phyloP scores from a whole-genome alignment of 164 flowering plant genomes.

The grape (Vitis vinifera) region DNA sequence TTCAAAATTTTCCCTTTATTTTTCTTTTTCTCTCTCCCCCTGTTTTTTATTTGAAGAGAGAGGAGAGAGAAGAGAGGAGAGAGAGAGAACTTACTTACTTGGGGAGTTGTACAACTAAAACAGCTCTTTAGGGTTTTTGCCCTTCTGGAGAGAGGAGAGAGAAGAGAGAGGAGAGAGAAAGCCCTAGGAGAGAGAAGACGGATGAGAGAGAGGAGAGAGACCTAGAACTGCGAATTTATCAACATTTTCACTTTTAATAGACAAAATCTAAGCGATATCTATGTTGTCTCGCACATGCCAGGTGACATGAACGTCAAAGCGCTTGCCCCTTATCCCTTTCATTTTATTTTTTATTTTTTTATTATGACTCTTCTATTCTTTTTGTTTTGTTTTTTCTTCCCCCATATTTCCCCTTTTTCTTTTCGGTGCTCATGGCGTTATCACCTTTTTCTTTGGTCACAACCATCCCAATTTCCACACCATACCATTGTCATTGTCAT shows the following conservation, averaged over 20 bases:
- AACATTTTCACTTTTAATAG: conserved; percentile 1
- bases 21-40: too few relatives aligned
- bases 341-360: too few relatives aligned
- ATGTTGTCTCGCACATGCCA: not conserved
- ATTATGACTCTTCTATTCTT: too few relatives aligned
- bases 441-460: too few relatives aligned
- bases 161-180: conserved; percentile 20
- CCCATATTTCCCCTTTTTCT: too few relatives aligned
- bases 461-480: too few relatives aligned
- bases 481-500: too few relatives aligned
- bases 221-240: conserved; percentile 5
- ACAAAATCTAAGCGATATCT: conserved; percentile 1
- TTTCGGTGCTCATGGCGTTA: too few relatives aligned
- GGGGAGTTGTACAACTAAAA: conserved; percentile 27
- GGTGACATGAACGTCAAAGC: not conserved
- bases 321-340: not conserved
- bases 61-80: conserved; percentile 32
- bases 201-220: conserved; percentile 18
- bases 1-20: too few relatives aligned
- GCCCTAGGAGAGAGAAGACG: conserved; percentile 14
- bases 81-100: conserved; percentile 63
- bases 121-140: conserved; percentile 46
- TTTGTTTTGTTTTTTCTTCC: too few relatives aligned
- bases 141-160: conserved; percentile 29
- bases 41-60: conserved; percentile 5